Base-by-base conservation (phyloP, 2,329 filamentous ascomycete genomes). In the Akanthomyces uredinophilus region DNA sequence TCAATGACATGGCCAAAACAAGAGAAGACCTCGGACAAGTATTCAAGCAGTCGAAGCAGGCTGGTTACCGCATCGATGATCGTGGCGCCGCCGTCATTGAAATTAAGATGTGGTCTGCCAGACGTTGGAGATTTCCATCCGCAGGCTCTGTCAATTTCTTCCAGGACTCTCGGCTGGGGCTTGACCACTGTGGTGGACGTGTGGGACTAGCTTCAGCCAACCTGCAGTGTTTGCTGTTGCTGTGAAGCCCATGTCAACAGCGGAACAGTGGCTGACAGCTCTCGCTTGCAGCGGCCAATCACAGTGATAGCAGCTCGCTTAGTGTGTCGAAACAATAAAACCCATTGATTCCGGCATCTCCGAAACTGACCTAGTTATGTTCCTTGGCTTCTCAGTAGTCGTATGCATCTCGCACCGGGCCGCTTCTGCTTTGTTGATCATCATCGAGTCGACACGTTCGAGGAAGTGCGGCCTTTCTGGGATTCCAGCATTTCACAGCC, bases 251-350 rank as follows among this genome's bases (percentile, higher is more conserved):
- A 57, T 8, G 46, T 7, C 35, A 20, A 51, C 56, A 60, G 58
- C 60, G 60, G 60, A 57, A 57, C n/a, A 37, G 37, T 54, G 53
- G 49, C 46, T 54, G 39, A 11, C 27, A 43, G 47, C 41, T 60
- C 55, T 65, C 64, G 64, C 64, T 64, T 64, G 61, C 41, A 14
- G 20, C 5, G 24, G 49, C 64, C 64, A 65, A 64, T 65, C 24
- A 46, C 35, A 53, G 47, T 16, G 29, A 18, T 8, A 1, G 39
- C 18, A 59, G 54, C 56, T 64, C 63, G 63, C 63, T 61, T 64
- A 64, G 47, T 39, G 32, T 22, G n/a, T 41, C 35, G 32, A 55
- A 56, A 49, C 24, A 43, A 50, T 44, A 22, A 43, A 44, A 20
- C 46, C n/a, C 27, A 39, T 41, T 5, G 24, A 58, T 22, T 41